These are phyloP conservation scores for Gnaphalium uliginosum DNA, from an alignment of 129 eudicot species.

Conservation along the genomic window DNA sequence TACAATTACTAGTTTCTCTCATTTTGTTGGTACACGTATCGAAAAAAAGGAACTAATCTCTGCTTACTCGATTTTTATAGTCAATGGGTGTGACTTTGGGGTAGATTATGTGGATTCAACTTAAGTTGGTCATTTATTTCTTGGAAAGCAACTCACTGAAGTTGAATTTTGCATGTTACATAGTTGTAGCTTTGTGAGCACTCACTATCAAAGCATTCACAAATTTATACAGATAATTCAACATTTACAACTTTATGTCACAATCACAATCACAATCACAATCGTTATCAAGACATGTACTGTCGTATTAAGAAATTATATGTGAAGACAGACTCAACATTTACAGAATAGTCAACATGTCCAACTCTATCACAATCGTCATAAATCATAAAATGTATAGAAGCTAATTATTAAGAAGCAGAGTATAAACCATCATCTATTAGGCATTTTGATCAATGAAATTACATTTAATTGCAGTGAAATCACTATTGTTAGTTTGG, in stretches of 20 bases:
- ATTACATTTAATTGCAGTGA: no score
- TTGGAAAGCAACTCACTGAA: conserved; percentile 10
- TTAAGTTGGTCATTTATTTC: conserved; percentile 13
- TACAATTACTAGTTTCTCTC: not conserved
- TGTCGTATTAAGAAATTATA: not conserved
- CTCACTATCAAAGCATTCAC: conserved; percentile 14
- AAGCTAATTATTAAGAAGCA: no score
- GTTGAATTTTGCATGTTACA: conserved; percentile 12
- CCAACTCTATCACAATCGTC: not conserved
- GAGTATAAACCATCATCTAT: no score
- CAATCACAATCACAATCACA: not conserved
- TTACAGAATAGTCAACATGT: not conserved
- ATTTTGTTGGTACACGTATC: no score
- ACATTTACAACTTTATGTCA: conserved; percentile 17
- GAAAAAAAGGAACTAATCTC: no score
- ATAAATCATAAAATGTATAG: no score
- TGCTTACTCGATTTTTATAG: no score
- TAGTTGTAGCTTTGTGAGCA: conserved; percentile 17
- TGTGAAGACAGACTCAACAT: not conserved
- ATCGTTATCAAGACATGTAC: not conserved
- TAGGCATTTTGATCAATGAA: no score
- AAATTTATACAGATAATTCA: conserved; percentile 1
- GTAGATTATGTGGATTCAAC: conserved; percentile 6
- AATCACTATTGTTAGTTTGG: no score
- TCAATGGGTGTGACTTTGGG: not conserved